Percentiles rank a stretch among this genome's conserved stretches.
These are phyloP conservation scores for Phytophthora fragariae DNA, from an alignment of 352 stramenopile genomes.

Conservation along the genomic window DNA sequence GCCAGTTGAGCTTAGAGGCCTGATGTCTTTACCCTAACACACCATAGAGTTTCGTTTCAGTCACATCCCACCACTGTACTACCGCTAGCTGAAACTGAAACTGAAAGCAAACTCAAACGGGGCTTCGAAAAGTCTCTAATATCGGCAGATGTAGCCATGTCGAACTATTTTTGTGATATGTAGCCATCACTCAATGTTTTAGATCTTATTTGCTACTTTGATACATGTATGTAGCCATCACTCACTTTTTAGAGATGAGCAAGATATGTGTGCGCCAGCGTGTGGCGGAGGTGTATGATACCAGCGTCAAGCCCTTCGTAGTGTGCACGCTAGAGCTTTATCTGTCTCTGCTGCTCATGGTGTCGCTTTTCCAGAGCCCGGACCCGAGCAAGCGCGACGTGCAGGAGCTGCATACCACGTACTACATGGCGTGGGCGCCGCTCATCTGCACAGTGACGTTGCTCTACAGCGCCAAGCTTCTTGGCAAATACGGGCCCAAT, in stretches of 20 bases:
- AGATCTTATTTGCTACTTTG: too few relatives aligned
- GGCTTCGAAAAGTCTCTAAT: not conserved
- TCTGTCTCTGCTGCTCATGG: conserved; percentile 59
- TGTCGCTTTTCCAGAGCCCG: conserved; percentile 62
- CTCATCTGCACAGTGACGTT: conserved; percentile 45
- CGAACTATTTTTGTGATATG: not conserved
- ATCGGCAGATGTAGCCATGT: not conserved
- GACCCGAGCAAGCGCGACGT: conserved; percentile 45
- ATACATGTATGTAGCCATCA: not conserved
- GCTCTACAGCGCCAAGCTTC: conserved; percentile 47
- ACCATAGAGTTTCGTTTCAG: too few relatives aligned
- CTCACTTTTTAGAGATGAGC: not conserved
- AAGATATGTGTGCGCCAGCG: conserved; percentile 14
- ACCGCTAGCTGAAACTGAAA: too few relatives aligned
- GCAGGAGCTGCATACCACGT: conserved; percentile 61
- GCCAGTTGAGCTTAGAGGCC: too few relatives aligned
- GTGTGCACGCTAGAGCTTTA: conserved; percentile 63
- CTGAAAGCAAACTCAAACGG: too few relatives aligned
- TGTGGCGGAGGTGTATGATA: conserved; percentile 30
- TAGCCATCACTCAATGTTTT: too few relatives aligned
- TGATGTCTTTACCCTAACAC: too few relatives aligned
- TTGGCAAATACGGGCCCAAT: conserved; percentile 42
- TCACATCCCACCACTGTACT: too few relatives aligned
- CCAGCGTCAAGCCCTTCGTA: conserved; percentile 50
- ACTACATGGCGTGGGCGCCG: conserved; percentile 60